Conservation (phyloP, 345 rosid genomes). For the Sonneratia caseolaris region DNA sequence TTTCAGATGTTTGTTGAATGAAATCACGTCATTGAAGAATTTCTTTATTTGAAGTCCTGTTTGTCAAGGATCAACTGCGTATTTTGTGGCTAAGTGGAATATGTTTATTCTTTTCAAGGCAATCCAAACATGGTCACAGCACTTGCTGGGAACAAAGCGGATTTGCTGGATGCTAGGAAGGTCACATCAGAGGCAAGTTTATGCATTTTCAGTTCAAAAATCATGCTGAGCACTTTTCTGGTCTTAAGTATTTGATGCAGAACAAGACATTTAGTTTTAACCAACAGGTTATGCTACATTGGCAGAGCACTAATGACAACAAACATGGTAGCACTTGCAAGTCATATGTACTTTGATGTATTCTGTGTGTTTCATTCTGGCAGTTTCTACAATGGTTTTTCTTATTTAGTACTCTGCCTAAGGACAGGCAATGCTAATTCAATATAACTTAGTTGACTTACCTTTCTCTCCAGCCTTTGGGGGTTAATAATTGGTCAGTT, state of each 20-base stretch:
- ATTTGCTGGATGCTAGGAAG: constrained; percentile 73
- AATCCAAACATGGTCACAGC: constrained; percentile 89
- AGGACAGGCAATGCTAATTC: background rate
- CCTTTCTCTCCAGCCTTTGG: background rate
- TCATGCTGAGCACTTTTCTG: background rate
- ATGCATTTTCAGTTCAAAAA: constrained; percentile 4
- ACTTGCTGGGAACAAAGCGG: constrained; percentile 90
- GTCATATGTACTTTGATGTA: background rate
- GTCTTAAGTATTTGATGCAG: background rate
- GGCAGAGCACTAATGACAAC: background rate
- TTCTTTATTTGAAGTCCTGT: background rate
- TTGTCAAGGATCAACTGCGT: background rate
- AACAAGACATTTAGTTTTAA: background rate
- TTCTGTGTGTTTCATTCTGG: background rate
- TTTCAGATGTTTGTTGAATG: background rate
- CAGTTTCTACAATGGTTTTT: background rate
- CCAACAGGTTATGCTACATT: background rate
- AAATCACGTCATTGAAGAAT: background rate
- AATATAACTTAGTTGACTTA: background rate
- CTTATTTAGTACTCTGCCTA: background rate
- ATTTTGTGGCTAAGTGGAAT: background rate
- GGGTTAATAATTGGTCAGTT: background rate
- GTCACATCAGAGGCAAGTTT: constrained; percentile 64
- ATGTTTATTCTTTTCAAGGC: constrained; percentile 25
- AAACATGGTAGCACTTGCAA: background rate